Percentiles rank a stretch among this genome's conserved stretches.
Evolutionary conservation across 1,139 yeast species (phyloP).

Genomic region (Spathaspora sp.): DNA sequence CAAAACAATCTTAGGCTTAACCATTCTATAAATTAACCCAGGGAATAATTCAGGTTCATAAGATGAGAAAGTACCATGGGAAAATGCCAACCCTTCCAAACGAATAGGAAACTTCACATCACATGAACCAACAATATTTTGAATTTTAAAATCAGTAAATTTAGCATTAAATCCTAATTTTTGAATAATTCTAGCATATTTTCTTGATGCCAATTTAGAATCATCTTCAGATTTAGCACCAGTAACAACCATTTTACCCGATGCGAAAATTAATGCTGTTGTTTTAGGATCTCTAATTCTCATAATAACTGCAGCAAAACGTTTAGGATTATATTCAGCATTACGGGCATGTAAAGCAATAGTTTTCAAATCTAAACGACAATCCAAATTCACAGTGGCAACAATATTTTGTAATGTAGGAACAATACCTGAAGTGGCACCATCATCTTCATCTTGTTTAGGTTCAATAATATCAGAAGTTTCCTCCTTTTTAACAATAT

Average conservation of each 20-base stretch:
- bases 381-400: slow-evolving; percentile 95
- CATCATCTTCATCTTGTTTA: slow-evolving; percentile 56
- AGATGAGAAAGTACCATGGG: slow-evolving; percentile 98
- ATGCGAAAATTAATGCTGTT: slow-evolving; percentile 95
- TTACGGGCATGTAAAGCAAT: slow-evolving; percentile 98
- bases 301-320: slow-evolving; percentile 99
- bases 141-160: slow-evolving; percentile 95
- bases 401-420: slow-evolving; percentile 97
- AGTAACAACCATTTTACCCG: slow-evolving; percentile 99
- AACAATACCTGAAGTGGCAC: slow-evolving; percentile 86
- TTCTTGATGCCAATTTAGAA: slow-evolving; percentile 93
- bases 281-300: slow-evolving; percentile 99
- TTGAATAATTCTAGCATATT: slow-evolving; percentile 96
- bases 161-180: slow-evolving; percentile 95
- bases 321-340: slow-evolving; percentile 96
- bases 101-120: slow-evolving; percentile 98
- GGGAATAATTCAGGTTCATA: slow-evolving; percentile 99
- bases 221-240: slow-evolving; percentile 99
- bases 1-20: slow-evolving; percentile 94
- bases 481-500: slow-evolving; percentile 25
- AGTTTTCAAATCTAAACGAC: slow-evolving; percentile 92
- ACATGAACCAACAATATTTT: slow-evolving; percentile 97
- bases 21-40: slow-evolving; percentile 98
- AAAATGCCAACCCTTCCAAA: slow-evolving; percentile 94
- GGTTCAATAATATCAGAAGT: slow-evolving; percentile 37